Conservation (phyloP, 169 alveolate species). For the Eimeria maxima region DNA sequence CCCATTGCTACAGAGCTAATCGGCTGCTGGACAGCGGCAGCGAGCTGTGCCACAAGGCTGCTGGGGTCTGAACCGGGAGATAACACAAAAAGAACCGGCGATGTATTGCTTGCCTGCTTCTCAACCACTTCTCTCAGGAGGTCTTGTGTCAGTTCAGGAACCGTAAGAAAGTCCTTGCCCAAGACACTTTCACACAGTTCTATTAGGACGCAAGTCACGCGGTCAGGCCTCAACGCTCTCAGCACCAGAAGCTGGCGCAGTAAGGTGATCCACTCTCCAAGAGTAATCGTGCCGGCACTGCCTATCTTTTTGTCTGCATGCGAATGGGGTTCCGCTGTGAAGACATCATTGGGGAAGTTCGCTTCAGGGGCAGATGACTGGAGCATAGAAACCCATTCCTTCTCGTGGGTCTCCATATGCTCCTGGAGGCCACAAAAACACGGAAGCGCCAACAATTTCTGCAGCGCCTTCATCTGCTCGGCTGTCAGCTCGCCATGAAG, state of each 20-base stretch:
- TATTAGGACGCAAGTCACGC: slow-evolving; percentile 92
- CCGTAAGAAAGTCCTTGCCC: slow-evolving; percentile 93
- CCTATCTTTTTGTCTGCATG: slow-evolving; percentile 49
- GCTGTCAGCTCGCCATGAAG: slow-evolving; percentile 82
- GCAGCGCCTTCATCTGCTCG: slow-evolving; percentile 86
- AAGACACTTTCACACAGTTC: slow-evolving; percentile 92
- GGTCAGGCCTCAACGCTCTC: slow-evolving; percentile 97
- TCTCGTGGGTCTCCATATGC: slow-evolving; percentile 45
- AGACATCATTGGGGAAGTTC: slow-evolving; percentile 44
- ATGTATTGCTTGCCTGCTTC: slow-evolving; percentile 93
- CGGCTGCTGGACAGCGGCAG: slow-evolving; percentile 93
- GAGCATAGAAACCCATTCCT: slow-evolving; percentile 59
- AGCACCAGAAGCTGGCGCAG: slow-evolving; percentile 87
- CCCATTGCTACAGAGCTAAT: slow-evolving; percentile 98
- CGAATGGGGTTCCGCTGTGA: slow-evolving; percentile 31
- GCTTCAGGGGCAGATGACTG: slow-evolving; percentile 70
- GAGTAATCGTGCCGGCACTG: slow-evolving; percentile 40
- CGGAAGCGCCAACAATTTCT: slow-evolving; percentile 78
- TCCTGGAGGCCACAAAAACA: slow-evolving; percentile 35
- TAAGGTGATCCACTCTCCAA: slow-evolving; percentile 40
- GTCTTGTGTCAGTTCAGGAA: slow-evolving; percentile 94
- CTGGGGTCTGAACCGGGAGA: slow-evolving; percentile 99
- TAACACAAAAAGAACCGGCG: slow-evolving; percentile 96
- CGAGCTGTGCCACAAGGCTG: slow-evolving; percentile 90
- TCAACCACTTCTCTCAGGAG: slow-evolving; percentile 90